Evolutionary conservation across 352 stramenopile genomes (phyloP), one percentile per base, ranked within the genome.

Genomic region (Phytophthora brassicae): DNA sequence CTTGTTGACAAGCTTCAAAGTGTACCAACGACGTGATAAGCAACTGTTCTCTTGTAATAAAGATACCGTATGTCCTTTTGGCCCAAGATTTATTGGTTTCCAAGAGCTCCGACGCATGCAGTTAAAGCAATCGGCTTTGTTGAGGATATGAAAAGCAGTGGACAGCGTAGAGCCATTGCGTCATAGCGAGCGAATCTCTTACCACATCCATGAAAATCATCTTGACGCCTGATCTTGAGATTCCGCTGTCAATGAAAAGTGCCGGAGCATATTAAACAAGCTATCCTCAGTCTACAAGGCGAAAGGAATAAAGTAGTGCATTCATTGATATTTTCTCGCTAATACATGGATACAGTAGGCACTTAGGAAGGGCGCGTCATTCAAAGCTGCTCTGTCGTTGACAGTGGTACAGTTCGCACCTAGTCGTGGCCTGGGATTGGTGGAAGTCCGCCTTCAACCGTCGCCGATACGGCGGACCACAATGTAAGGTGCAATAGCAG

Each of bases 401-500:
- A 48, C 11, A 48, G 42, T 48, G 41, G 41, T 4, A 47, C 19
- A 1, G 22, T 20, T n/a, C n/a, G n/a, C n/a, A n/a, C n/a, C n/a
- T n/a, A n/a, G 31, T 16, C 8, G 16, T 39, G 33, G 4, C 33
- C 7, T 7, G 16, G 24, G 45, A 52, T 52, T 52, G 45, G 45
- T 52, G 45, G 45, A 52, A 52, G 45, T 52, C 45, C 6, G 26
- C 45, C 45, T 52, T 52, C 45, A 52, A 52, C 45, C 45, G 24
- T 52, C 28, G 24, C 24, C 26, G 16, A 6, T n/a, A 14, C 17
- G 45, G n/a, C 14, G n/a, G n/a, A n/a, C 45, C 45, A 8, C 16
- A 52, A 52, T 28, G 17, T 28, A 0, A 41, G 9, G 45, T 52
- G 26, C 28, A 23, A 7, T 41, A 3, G 16, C 26, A n/a, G 26